Percentiles rank a stretch among this genome's conserved stretches.
phyloP scores from a whole-genome alignment of 306 rosid genomes.

The Datisca glomerata region DNA sequence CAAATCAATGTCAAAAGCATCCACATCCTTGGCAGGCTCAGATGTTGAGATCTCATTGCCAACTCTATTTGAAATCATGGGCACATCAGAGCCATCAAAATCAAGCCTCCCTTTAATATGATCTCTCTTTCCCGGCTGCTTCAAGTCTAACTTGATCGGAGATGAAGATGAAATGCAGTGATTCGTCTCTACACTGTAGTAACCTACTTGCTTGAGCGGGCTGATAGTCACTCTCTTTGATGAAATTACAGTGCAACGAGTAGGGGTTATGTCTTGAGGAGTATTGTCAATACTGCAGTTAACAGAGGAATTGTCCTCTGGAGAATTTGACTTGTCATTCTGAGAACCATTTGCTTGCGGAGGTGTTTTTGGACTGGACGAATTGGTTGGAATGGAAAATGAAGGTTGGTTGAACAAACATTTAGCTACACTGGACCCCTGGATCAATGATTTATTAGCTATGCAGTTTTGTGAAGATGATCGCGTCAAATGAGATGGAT shows the following conservation, averaged over 20 bases:
- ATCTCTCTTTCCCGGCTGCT: conserved; percentile 42
- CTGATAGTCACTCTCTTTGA: conserved; percentile 71
- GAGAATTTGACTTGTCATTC: conserved; percentile 36
- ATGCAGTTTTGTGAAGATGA: conserved; percentile 20
- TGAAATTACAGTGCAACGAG: conserved; percentile 57
- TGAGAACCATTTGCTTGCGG: conserved; percentile 37
- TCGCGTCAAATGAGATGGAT: conserved; percentile 21
- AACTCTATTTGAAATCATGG: conserved; percentile 14
- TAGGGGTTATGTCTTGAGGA: conserved; percentile 28
- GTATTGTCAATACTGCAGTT: conserved; percentile 22
- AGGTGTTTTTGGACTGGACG: conserved; percentile 53
- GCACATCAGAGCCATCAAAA: conserved; percentile 41
- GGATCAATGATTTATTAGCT: conserved; percentile 22
- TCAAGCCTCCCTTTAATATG: conserved; percentile 68
- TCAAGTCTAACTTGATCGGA: conserved; percentile 30
- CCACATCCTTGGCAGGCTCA: conserved; percentile 39
- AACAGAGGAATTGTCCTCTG: conserved; percentile 33
- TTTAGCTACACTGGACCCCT: conserved; percentile 57
- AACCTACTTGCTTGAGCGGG: conserved; percentile 51
- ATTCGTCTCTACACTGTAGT: conserved; percentile 42
- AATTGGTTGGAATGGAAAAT: conserved; percentile 21
- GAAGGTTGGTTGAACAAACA: conserved; percentile 59
- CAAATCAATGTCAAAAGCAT: conserved; percentile 40
- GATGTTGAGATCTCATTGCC: conserved; percentile 29
- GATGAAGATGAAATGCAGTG: conserved; percentile 48